Evolutionary conservation across 2,329 filamentous ascomycete genomes (phyloP).

Genomic region (Cladosporium halotolerans): DNA sequence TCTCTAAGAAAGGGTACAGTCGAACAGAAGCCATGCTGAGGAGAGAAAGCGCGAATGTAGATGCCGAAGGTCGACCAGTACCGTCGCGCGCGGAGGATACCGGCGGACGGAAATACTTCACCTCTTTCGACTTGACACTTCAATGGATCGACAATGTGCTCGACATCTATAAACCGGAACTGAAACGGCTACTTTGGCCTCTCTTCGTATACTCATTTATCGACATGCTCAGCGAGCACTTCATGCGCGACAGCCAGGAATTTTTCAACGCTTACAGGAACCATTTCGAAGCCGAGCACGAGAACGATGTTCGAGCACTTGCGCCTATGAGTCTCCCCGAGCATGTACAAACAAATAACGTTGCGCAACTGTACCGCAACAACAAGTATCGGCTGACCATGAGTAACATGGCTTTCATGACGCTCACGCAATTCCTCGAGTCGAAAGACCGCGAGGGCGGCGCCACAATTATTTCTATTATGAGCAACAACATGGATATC

Average conservation of each 20-base stretch:
- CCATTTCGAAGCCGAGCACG: slow-evolving; percentile 68
- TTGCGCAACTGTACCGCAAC: slow-evolving; percentile 73
- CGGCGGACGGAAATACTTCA: slow-evolving; percentile 70
- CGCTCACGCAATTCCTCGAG: slow-evolving; percentile 82
- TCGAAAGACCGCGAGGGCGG: slow-evolving; percentile 78
- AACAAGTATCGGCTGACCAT: slow-evolving; percentile 87
- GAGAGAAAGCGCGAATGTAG: slow-evolving; percentile 78
- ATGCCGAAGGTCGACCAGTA: slow-evolving; percentile 72
- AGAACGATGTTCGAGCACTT: slow-evolving; percentile 73
- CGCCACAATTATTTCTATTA: slow-evolving; percentile 66
- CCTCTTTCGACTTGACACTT: slow-evolving; percentile 50
- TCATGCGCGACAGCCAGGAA: slow-evolving; percentile 62
- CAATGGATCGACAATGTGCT: slow-evolving; percentile 86
- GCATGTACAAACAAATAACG: slow-evolving; percentile 69
- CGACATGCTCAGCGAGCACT: slow-evolving; percentile 67
- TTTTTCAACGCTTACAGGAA: slow-evolving; percentile 66
- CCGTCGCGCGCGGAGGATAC: slow-evolving; percentile 57
- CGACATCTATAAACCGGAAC: slow-evolving; percentile 91
- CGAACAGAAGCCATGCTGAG: slow-evolving; percentile 88
- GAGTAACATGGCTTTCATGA: slow-evolving; percentile 76
- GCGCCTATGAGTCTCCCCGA: slow-evolving; percentile 66
- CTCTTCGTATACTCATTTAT: slow-evolving; percentile 91
- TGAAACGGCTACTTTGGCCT: slow-evolving; percentile 84
- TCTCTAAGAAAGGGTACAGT: slow-evolving; percentile 91
- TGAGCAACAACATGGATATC: slow-evolving; percentile 56